Base-by-base conservation (phyloP, 768 basidiomycete genomes). In the Bullera alba region DNA sequence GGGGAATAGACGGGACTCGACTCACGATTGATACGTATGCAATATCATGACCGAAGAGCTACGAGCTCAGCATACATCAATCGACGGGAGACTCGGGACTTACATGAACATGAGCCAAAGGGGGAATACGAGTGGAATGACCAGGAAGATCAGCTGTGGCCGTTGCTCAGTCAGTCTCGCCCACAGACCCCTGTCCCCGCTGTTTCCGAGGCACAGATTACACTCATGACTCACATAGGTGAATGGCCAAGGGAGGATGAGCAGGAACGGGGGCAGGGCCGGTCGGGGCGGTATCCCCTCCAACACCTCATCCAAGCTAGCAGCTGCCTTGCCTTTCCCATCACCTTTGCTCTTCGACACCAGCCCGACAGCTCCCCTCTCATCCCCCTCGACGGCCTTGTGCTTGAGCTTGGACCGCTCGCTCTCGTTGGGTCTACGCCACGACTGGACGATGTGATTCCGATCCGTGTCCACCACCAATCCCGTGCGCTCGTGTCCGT, bases 181-280 rank as follows among this genome's bases (percentile, higher is more conserved):
- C 29, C 4, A 27, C 15, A 28, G 30, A n/a, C n/a, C n/a, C n/a
- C n/a, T n/a, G n/a, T n/a, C n/a, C n/a, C 36, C 3, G 35, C 14
- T 3, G 14, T 23, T 29, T 8, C 42, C 28, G 16, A 22, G 41
- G 4, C 19, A 30, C 23, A 23, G 21, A 12, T 8, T 41, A 22
- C 38, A 7, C 17, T 1, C 12, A 27, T 32, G 16, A 56, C 61
- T 55, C 41, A 68, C 63, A 51, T 61, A 59, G 29, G 53, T 59
- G 45, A 61, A 57, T 22, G 52, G 55, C 8, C 49, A 50, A n/a
- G 50, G 53, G 1, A 61, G 32, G 35, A 61, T 49, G 15, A 68
- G 61, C 21, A 65, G 48, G 4, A 59, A 61, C 14, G 66, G 66
- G 15, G 58, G 42, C 5, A 22, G n/a, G n/a, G n/a, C n/a, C n/a